These are phyloP conservation scores for Pseudopithomyces maydicus DNA, from an alignment of 2,329 filamentous ascomycete genomes.

Conservation along the genomic window DNA sequence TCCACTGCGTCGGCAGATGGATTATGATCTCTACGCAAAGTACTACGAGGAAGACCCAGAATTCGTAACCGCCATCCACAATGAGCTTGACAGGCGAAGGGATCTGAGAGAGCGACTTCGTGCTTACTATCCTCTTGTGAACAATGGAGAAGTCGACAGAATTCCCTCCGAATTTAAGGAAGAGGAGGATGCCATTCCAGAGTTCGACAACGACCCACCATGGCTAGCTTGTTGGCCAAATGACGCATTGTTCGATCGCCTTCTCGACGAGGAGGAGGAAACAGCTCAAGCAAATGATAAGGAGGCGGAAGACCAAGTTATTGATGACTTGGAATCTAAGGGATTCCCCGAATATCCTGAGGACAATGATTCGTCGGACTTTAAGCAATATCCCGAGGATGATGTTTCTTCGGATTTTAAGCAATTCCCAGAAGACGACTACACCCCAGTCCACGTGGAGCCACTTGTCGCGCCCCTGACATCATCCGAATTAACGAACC, in stretches of 20 bases:
- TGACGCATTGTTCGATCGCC: background rate
- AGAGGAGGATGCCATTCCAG: background rate
- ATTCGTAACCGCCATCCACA: background rate
- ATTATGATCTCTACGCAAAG: no score
- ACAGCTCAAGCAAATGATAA: no score
- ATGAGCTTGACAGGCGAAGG: background rate
- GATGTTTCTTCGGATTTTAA: background rate
- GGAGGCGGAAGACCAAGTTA: no score
- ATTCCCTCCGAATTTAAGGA: background rate
- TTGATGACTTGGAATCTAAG: no score
- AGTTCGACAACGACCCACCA: background rate
- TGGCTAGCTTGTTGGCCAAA: background rate
- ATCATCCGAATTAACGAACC: slow-evolving; percentile 15
- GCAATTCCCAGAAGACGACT: background rate
- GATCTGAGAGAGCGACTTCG: background rate
- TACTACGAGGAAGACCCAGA: no score
- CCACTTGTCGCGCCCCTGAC: slow-evolving; percentile 27
- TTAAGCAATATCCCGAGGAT: background rate
- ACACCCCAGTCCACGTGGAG: slow-evolving; percentile 1
- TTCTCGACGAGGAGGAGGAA: no score
- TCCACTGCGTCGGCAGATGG: no score
- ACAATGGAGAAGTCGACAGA: background rate
- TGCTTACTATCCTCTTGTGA: background rate
- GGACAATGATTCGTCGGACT: background rate
- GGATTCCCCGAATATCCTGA: no score